Conservation (phyloP, 441 rosid genomes). For the Bocquillonia castaneifolia region DNA sequence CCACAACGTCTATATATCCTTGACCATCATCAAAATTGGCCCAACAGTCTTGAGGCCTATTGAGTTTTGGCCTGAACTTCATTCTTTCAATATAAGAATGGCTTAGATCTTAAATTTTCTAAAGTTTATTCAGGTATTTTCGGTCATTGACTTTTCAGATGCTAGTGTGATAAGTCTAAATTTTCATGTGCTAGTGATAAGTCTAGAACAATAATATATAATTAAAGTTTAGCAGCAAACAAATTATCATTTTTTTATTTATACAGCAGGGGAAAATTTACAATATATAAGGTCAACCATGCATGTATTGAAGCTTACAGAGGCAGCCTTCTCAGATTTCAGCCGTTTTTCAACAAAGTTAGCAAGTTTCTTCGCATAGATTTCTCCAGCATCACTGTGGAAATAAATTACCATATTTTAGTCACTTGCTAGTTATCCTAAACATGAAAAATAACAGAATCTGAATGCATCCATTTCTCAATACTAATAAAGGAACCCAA, state of each 20-base stretch:
- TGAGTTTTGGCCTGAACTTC: too few species aligned
- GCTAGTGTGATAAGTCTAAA: too few species aligned
- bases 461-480: too few species aligned
- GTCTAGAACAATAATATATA: neutral
- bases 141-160: too few species aligned
- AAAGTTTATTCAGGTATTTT: too few species aligned
- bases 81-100: neutral
- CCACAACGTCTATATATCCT: neutral
- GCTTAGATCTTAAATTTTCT: neutral
- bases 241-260: neutral
- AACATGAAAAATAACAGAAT: neutral
- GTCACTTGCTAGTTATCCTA: conserved; percentile 14
- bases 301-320: conserved; percentile 54
- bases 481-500: too few species aligned
- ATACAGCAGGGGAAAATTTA: neutral
- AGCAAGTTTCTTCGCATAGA: conserved; percentile 84
- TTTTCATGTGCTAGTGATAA: neutral
- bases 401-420: conserved; percentile 19
- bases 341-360: conserved; percentile 89
- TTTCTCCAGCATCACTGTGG: conserved; percentile 76
- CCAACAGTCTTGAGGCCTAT: too few species aligned
- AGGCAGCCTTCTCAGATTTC: conserved; percentile 94
- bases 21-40: neutral
- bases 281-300: conserved; percentile 6
- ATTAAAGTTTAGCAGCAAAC: neutral